Conservation (phyloP, 345 rosid genomes). For the Microcos paniculata region DNA sequence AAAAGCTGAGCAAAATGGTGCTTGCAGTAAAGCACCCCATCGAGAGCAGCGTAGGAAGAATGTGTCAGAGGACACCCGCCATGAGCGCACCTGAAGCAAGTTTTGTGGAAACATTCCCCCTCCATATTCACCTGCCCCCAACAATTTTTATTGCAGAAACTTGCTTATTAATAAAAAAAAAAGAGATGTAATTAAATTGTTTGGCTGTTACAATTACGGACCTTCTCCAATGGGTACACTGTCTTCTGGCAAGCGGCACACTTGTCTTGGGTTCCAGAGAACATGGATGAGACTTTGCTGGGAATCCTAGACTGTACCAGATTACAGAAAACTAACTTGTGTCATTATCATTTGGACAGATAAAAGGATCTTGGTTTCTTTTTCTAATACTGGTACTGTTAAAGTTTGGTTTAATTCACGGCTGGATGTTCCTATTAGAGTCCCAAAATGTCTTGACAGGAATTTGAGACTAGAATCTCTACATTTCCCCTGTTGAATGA, state of each 20-base stretch:
- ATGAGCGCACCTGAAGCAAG: constrained; percentile 95
- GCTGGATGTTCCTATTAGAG: no score
- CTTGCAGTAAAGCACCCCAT: constrained; percentile 90
- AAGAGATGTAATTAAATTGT: neutral
- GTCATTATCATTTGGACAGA: neutral
- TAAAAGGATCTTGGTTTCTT: neutral
- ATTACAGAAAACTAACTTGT: neutral
- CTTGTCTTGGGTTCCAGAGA: constrained; percentile 94
- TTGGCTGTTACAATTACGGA: constrained; percentile 18
- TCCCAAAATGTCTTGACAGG: neutral
- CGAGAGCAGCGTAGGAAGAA: constrained; percentile 87
- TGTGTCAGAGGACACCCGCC: constrained; percentile 91
- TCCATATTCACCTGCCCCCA: constrained; percentile 70
- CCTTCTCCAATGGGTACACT: constrained; percentile 96
- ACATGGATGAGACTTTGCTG: constrained; percentile 79
- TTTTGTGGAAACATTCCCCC: constrained; percentile 91
- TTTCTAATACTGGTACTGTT: neutral
- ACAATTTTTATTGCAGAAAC: neutral
- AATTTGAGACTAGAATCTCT: no score
- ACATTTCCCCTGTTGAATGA: no score
- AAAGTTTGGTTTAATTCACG: neutral
- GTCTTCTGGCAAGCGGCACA: constrained; percentile 86
- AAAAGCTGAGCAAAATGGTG: constrained; percentile 93
- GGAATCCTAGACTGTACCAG: constrained; percentile 63
- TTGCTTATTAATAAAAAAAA: neutral